Conservation (phyloP, 2,329 filamentous ascomycete species). For the Cordyceps tenuipes region DNA sequence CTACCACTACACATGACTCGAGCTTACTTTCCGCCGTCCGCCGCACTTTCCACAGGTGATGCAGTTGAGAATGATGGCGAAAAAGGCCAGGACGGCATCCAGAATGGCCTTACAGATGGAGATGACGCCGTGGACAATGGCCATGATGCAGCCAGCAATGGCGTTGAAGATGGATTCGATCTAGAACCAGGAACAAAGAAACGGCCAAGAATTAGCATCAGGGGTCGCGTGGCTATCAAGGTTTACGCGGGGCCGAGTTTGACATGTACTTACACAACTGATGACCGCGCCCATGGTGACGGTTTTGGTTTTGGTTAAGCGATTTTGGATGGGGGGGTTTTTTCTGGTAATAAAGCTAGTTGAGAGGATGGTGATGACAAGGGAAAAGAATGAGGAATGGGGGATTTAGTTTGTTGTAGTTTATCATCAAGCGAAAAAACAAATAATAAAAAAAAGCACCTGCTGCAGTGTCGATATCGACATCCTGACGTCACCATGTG, state of each 20-base stretch:
- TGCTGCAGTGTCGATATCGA: background rate
- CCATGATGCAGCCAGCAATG: slow-evolving; percentile 60
- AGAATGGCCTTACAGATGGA: slow-evolving; percentile 58
- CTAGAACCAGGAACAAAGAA: slow-evolving; percentile 26
- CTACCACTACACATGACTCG: slow-evolving; percentile 8
- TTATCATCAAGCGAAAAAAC: background rate
- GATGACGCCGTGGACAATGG: slow-evolving; percentile 59
- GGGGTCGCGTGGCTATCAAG: background rate
- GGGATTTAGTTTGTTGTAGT: background rate
- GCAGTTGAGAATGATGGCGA: slow-evolving; percentile 59
- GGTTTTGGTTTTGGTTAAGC: slow-evolving; percentile 10
- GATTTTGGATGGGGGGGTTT: too few relatives aligned
- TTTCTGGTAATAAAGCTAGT: too few relatives aligned
- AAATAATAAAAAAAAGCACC: background rate
- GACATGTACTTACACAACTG: slow-evolving; percentile 62
- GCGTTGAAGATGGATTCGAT: slow-evolving; percentile 51
- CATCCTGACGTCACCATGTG: slow-evolving; percentile 12
- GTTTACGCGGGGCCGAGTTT: background rate
- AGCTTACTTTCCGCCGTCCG: slow-evolving; percentile 23
- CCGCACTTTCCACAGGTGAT: slow-evolving; percentile 41
- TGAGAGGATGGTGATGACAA: too few relatives aligned
- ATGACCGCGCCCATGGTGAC: slow-evolving; percentile 68
- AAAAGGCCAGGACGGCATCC: slow-evolving; percentile 55
- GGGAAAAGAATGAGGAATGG: background rate
- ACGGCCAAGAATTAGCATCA: background rate